A percentile compares a stretch with the other conserved stretches of the same genome.
phyloP scores from a whole-genome alignment of 345 rosid species.

The Toxicodendron radicans region DNA sequence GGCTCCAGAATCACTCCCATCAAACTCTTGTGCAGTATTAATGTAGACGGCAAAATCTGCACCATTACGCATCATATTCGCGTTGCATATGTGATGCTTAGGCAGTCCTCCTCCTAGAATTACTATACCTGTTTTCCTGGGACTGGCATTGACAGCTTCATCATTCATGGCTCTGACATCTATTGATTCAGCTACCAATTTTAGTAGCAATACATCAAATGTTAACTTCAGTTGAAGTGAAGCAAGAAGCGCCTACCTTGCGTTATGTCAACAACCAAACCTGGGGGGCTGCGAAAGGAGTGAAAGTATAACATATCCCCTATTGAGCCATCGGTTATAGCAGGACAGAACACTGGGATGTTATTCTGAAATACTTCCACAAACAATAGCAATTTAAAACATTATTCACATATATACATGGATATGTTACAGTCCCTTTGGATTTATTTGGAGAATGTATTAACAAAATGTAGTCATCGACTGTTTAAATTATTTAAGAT shows the following conservation, averaged over 20 bases:
- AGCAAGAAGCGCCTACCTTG: conserved; percentile 46
- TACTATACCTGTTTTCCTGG: conserved; percentile 77
- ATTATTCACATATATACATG: background rate
- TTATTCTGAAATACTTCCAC: conserved; percentile 52
- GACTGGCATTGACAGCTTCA: conserved; percentile 79
- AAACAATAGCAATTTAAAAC: background rate
- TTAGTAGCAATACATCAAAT: background rate
- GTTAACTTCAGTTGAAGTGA: background rate
- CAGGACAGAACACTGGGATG: conserved; percentile 86
- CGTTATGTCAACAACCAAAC: conserved; percentile 57
- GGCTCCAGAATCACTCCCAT: conserved; percentile 98
- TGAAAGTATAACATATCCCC: conserved; percentile 93
- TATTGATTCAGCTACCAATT: conserved; percentile 21
- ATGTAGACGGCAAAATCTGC: conserved; percentile 87
- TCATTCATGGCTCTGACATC: conserved; percentile 76
- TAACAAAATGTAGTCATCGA: too few relatives aligned
- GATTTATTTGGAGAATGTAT: too few relatives aligned
- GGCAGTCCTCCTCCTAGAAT: conserved; percentile 89
- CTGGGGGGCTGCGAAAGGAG: conserved; percentile 50
- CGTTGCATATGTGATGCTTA: conserved; percentile 96
- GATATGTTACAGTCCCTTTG: background rate
- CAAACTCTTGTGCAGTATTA: conserved; percentile 92
- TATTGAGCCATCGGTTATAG: conserved; percentile 83
- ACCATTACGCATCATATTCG: conserved; percentile 97
- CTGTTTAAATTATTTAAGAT: background rate